A percentile compares a stretch with the other conserved stretches of the same genome.
These are phyloP conservation scores for Ganoderma boninense DNA, from an alignment of 1,284 basidiomycete genomes.

Conservation along the genomic window DNA sequence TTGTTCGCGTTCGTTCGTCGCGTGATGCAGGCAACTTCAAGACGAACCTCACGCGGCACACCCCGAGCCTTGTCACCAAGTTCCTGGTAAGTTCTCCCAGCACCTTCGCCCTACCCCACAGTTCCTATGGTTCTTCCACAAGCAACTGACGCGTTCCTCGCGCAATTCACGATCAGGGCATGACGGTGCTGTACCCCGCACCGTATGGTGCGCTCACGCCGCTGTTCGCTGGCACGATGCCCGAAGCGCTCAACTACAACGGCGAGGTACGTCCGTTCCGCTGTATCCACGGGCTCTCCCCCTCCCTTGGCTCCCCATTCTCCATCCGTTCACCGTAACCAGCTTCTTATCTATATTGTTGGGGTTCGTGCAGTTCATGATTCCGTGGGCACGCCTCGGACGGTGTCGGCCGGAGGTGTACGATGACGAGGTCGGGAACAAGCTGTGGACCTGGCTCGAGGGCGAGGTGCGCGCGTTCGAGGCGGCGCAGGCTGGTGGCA, in stretches of 20 bases:
- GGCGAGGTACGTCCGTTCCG: slow-evolving; percentile 50
- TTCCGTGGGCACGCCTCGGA: slow-evolving; percentile 53
- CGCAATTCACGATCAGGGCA: not conserved
- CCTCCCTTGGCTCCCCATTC: not conserved
- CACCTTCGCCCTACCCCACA: too few relatives aligned
- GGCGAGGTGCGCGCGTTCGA: slow-evolving; percentile 41
- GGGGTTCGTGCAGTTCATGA: slow-evolving; percentile 46
- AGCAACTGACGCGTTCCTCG: not conserved
- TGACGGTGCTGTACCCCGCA: not conserved
- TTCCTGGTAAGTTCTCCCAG: slow-evolving; percentile 18
- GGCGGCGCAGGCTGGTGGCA: not conserved
- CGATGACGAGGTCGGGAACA: slow-evolving; percentile 42
- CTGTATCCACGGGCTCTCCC: too few relatives aligned
- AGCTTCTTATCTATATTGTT: not conserved
- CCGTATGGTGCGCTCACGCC: slow-evolving; percentile 1
- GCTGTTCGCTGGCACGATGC: slow-evolving; percentile 42
- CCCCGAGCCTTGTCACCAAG: slow-evolving; percentile 5
- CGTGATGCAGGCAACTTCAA: slow-evolving; percentile 7
- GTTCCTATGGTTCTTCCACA: too few relatives aligned
- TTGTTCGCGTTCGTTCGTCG: slow-evolving; percentile 27
- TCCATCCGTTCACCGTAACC: too few relatives aligned
- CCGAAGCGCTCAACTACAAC: slow-evolving; percentile 50
- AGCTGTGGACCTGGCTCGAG: slow-evolving; percentile 52
- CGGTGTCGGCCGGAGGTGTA: slow-evolving; percentile 36
- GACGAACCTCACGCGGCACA: slow-evolving; percentile 14